Percentiles rank a stretch among this genome's conserved stretches.
phyloP scores from a whole-genome alignment of 768 basidiomycete species.

The Podaxis mareebaensis region DNA sequence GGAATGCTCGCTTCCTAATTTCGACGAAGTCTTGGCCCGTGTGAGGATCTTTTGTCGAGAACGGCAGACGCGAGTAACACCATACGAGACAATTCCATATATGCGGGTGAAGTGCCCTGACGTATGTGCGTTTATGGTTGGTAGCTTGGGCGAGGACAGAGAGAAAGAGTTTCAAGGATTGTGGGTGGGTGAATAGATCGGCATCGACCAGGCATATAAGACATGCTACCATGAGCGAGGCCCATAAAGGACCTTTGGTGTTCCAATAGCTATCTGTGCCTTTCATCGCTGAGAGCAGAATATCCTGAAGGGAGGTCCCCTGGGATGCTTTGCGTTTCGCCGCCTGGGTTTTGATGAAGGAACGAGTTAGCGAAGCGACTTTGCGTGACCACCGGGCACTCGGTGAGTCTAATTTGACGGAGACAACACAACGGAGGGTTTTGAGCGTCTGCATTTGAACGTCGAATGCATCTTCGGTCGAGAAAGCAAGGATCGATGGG shows the following conservation, averaged over 20 bases:
- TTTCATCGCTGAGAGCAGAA: constrained; percentile 26
- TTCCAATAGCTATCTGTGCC: background rate
- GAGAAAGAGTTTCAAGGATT: constrained; percentile 38
- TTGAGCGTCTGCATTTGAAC: constrained; percentile 5
- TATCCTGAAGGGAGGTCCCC: constrained; percentile 25
- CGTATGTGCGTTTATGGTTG: constrained; percentile 32
- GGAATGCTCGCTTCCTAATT: constrained; percentile 37
- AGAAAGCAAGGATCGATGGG: constrained; percentile 1
- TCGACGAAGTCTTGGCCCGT: constrained; percentile 22
- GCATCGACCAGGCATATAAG: constrained; percentile 48
- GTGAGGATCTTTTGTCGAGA: constrained; percentile 13
- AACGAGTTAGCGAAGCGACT: background rate
- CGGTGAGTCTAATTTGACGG: constrained; percentile 3
- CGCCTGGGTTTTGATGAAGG: constrained; percentile 12
- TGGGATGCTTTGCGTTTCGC: constrained; percentile 22
- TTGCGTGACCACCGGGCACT: constrained; percentile 1
- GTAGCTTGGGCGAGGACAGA: constrained; percentile 33
- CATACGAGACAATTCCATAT: constrained; percentile 60
- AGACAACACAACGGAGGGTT: constrained; percentile 4
- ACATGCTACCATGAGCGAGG: constrained; percentile 42
- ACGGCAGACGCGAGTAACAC: constrained; percentile 47
- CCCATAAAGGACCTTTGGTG: constrained; percentile 43
- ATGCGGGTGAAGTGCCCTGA: constrained; percentile 40
- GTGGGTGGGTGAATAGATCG: constrained; percentile 40
- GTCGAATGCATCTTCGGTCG: background rate